Conservation (phyloP, 2,329 filamentous ascomycete species). For the Phaeosphaeriaceae sp. region DNA sequence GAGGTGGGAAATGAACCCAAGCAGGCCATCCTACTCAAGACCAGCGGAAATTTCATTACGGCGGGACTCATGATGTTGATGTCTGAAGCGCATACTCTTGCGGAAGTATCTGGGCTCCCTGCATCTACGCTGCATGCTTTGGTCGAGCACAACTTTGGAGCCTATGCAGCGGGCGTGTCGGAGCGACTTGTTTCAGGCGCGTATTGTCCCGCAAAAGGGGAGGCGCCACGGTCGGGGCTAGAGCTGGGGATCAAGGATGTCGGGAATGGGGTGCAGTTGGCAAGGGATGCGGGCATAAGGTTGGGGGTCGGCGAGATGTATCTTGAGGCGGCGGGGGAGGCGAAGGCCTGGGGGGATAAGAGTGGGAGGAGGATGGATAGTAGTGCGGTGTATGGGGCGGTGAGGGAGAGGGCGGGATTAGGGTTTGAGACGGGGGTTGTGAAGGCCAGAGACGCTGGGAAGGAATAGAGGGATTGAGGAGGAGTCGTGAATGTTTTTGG, state of each 20-base stretch:
- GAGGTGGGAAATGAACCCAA: constrained; percentile 53
- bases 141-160: constrained; percentile 44
- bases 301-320: constrained; percentile 55
- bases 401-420: constrained; percentile 54
- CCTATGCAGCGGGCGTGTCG: constrained; percentile 32
- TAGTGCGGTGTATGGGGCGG: constrained; percentile 59
- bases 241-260: constrained; percentile 62
- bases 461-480: not conserved
- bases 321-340: constrained; percentile 53
- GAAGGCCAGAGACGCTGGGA: constrained; percentile 22
- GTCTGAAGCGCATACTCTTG: constrained; percentile 59
- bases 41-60: constrained; percentile 58
- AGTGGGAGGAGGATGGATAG: constrained; percentile 55
- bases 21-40: constrained; percentile 58
- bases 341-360: constrained; percentile 48
- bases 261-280: constrained; percentile 56
- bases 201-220: constrained; percentile 31
- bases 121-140: constrained; percentile 53
- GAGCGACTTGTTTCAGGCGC: constrained; percentile 34
- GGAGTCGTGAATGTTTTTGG: not conserved
- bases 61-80: constrained; percentile 59
- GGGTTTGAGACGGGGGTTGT: constrained; percentile 53
- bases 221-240: constrained; percentile 57
- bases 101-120: constrained; percentile 54
- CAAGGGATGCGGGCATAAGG: constrained; percentile 47